Conservation (phyloP, 108 stramenopile species). For the Parietichytrium sp. region DNA sequence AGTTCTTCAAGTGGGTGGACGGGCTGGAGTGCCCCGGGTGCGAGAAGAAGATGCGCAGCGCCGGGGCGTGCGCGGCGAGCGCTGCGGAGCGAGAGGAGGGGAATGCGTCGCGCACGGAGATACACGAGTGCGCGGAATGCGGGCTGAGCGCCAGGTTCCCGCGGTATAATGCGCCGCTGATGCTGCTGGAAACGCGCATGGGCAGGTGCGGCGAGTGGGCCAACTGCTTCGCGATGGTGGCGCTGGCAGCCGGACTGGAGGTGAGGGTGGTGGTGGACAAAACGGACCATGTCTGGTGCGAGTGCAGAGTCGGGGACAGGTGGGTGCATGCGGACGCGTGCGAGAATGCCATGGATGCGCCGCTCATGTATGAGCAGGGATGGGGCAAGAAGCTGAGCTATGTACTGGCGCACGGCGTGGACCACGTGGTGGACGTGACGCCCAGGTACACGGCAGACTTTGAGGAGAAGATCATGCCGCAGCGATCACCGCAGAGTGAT, state of each 20-base stretch:
- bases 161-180: conserved; percentile 78
- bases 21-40: conserved; percentile 56
- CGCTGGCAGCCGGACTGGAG: conserved; percentile 81
- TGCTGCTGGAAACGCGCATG: conserved; percentile 71
- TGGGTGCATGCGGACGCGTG: conserved; percentile 91
- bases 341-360: conserved; percentile 84
- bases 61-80: conserved; percentile 40
- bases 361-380: conserved; percentile 93
- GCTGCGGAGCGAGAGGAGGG: conserved; percentile 43
- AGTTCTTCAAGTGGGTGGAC: conserved; percentile 69
- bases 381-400: conserved; percentile 89
- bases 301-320: conserved; percentile 62
- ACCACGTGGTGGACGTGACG: conserved; percentile 84
- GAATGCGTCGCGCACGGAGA: conserved; percentile 52
- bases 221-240: conserved; percentile 86
- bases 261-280: conserved; percentile 85
- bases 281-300: conserved; percentile 97
- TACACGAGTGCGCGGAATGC: conserved; percentile 65
- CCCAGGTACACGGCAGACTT: conserved; percentile 70
- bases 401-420: conserved; percentile 65
- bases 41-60: conserved; percentile 34
- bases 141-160: conserved; percentile 76
- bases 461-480: neutral
- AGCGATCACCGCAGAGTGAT: neutral
- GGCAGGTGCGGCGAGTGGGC: conserved; percentile 97